Conservation (phyloP, 495 filamentous ascomycete species). For the Barbatosphaeria neglecta region DNA sequence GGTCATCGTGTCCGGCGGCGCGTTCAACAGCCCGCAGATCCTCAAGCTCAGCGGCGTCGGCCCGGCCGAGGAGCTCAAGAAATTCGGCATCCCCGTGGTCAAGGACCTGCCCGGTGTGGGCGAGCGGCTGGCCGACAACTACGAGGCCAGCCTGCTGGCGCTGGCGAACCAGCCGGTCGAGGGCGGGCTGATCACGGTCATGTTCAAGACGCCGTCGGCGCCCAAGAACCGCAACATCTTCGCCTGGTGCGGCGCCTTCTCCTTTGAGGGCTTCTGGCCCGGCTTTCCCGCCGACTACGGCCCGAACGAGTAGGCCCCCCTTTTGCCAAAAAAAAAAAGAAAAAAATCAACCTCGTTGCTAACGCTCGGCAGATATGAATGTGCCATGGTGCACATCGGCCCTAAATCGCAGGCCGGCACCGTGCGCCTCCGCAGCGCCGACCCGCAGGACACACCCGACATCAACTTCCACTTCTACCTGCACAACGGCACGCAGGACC, state of each 20-base stretch:
- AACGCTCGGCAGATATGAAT: too few relatives aligned
- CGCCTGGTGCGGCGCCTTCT: conserved; percentile 33
- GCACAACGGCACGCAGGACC: conserved; percentile 22
- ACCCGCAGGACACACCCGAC: conserved; percentile 42
- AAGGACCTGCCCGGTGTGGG: conserved; percentile 46
- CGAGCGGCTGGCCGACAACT: conserved; percentile 48
- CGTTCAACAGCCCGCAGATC: conserved; percentile 46
- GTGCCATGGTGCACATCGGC: conserved; percentile 35
- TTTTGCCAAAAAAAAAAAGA: background rate
- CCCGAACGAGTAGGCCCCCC: background rate
- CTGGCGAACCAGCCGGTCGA: conserved; percentile 19
- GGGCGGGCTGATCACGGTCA: conserved; percentile 18
- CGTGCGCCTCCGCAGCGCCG: conserved; percentile 33
- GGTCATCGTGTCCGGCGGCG: conserved; percentile 44
- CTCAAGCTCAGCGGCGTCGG: conserved; percentile 40
- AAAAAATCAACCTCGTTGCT: too few relatives aligned
- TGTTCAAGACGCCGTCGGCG: conserved; percentile 30
- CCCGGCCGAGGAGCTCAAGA: conserved; percentile 23
- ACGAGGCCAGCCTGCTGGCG: conserved; percentile 27
- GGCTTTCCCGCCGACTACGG: conserved; percentile 25
- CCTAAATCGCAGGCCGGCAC: conserved; percentile 40
- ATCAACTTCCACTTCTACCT: conserved; percentile 49
- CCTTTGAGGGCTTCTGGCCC: conserved; percentile 38
- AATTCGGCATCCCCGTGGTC: conserved; percentile 33
- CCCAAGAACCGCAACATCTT: conserved; percentile 33